These are phyloP conservation scores for Aureobasidium lini DNA, from an alignment of 2,329 filamentous ascomycete genomes.

Conservation along the genomic window DNA sequence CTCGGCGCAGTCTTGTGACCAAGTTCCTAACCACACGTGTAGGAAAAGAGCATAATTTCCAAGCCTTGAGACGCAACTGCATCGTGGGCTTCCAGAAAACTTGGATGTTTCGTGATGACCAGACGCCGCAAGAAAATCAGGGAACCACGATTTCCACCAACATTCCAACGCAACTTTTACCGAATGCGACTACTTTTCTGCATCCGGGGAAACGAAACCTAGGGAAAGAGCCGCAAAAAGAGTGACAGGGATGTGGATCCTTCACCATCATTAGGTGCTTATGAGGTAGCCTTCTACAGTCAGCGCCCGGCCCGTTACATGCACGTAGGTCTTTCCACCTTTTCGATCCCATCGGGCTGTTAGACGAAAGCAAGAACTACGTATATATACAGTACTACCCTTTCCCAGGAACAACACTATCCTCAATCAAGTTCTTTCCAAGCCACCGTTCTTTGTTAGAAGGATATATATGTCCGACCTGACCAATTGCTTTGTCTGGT, in stretches of 20 bases:
- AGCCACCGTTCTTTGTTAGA: background rate
- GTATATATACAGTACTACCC: background rate
- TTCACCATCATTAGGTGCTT: conserved; percentile 1
- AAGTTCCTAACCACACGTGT: background rate
- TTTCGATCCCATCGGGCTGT: background rate
- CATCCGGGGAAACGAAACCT: background rate
- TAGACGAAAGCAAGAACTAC: background rate
- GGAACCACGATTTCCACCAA: background rate
- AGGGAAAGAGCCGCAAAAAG: background rate
- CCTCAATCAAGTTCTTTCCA: background rate
- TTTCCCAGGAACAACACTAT: background rate
- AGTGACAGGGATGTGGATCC: conserved; percentile 9
- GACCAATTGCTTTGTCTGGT: conserved; percentile 8
- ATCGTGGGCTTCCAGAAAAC: background rate
- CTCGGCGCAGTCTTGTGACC: background rate
- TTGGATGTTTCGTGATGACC: background rate
- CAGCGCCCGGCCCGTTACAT: background rate
- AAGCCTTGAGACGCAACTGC: background rate
- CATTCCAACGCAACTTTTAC: conserved; percentile 5
- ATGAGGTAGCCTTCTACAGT: background rate
- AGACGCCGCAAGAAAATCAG: background rate
- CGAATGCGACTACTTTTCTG: conserved; percentile 7
- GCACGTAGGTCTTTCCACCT: background rate
- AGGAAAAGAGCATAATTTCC: background rate
- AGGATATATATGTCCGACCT: conserved; percentile 4